Evolutionary conservation across 441 rosid species (phyloP), one percentile per base, ranked within the genome.

Genomic region (Pelargonium myrrhifolium): DNA sequence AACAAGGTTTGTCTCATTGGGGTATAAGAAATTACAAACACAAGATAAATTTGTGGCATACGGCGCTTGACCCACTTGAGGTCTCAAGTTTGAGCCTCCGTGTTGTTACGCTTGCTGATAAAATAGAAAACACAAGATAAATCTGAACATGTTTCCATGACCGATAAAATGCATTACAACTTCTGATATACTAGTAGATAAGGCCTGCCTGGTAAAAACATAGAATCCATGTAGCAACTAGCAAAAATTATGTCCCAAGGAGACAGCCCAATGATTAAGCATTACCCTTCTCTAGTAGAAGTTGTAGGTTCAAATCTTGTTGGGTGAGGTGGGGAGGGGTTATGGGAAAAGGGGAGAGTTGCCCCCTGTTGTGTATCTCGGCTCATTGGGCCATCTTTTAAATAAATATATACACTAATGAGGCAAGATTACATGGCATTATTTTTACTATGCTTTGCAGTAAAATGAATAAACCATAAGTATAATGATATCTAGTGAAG

Each of bases 401-500:
- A n/a, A n/a, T n/a, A n/a, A n/a, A n/a, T n/a, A n/a, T n/a, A n/a
- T n/a, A n/a, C n/a, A n/a, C n/a, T n/a, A n/a, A n/a, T n/a, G n/a
- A n/a, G 61, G 28, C 14, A 20, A 8, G 22, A 56, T 56, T 56
- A 56, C 24, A 37, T 17, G 51, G 15, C 31, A 47, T 66, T 66
- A 8, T 56, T 20, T 21, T 21, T 4, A 9, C 8, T 20, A 55
- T 6, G 26, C 11, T 55, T 55, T 7, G 17, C 22, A 18, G 3
- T 53, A 53, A 17, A 53, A 1, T 53, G 22, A 53, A 20, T 8
- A 56, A 56, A 20, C 28, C 61, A 56, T 45, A 21, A 42, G 37
- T 66, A 62, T 31, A 66, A 74, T 63, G 37, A 26, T 45, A 65
- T 64, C 65, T 14, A n/a, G 64, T 53, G 31, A 45, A 18, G 28